Percentiles rank a stretch among this genome's conserved stretches.
phyloP scores from a whole-genome alignment of 2,329 filamentous ascomycete genomes.

The Colletotrichum eleusines region DNA sequence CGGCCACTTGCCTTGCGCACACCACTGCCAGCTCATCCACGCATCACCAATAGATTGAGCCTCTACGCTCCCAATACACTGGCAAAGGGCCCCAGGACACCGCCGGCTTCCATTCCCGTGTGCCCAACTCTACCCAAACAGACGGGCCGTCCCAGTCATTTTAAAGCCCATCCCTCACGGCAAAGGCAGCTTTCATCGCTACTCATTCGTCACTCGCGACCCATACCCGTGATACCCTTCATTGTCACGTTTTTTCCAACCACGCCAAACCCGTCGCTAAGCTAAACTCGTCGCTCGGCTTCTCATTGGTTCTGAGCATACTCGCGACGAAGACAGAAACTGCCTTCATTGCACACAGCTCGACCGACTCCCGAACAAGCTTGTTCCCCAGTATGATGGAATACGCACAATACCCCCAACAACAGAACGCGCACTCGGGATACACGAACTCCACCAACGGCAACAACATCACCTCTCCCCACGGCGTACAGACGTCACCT shows the following conservation, averaged over 20 bases:
- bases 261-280: conserved; percentile 22
- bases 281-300: conserved; percentile 9
- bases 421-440: conserved; percentile 73
- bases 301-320: conserved; percentile 34
- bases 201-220: conserved; percentile 42
- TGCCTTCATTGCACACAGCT: conserved; percentile 39
- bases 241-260: conserved; percentile 26
- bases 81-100: conserved; percentile 59
- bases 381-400: conserved; percentile 72
- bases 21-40: conserved; percentile 72
- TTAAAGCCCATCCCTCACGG: conserved; percentile 50
- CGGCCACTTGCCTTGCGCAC: conserved; percentile 64
- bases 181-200: conserved; percentile 43
- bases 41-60: conserved; percentile 69
- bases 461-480: conserved; percentile 78
- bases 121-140: conserved; percentile 61
- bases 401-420: conserved; percentile 79
- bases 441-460: conserved; percentile 70
- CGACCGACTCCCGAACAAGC: conserved; percentile 26
- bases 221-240: conserved; percentile 38
- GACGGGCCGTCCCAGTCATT: conserved; percentile 47
- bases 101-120: conserved; percentile 55
- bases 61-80: conserved; percentile 60
- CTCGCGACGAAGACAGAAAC: conserved; percentile 49
- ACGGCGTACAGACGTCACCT: conserved; percentile 80